Evolutionary conservation across 2,329 filamentous ascomycete species (phyloP).

Genomic region (Hymenoscyphus albidus): DNA sequence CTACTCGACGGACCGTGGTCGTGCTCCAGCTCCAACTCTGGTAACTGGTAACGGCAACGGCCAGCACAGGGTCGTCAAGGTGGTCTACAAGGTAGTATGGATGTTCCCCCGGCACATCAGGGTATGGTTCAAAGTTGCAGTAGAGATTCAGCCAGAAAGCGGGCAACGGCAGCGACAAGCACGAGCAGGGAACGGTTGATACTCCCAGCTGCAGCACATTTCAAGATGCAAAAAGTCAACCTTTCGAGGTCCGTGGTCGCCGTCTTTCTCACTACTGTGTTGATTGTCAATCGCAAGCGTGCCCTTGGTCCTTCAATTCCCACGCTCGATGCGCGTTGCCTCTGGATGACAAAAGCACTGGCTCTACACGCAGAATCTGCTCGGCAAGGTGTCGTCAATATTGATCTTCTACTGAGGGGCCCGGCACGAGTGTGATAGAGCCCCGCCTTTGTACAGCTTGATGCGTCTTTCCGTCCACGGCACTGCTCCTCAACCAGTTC

Average conservation of each 20-base stretch:
- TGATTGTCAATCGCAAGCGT: not conserved
- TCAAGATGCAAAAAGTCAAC: not conserved
- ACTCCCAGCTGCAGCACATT: not conserved
- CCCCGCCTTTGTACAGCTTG: conserved; percentile 10
- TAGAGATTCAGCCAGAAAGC: conserved; percentile 17
- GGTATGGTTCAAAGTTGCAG: conserved; percentile 10
- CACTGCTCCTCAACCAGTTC: not conserved
- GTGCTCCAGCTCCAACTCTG: not conserved
- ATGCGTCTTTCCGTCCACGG: conserved; percentile 7
- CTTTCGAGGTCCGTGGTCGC: not conserved
- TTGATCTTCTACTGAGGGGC: not conserved
- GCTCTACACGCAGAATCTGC: not conserved
- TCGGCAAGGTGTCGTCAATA: not conserved
- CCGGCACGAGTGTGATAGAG: conserved; percentile 8
- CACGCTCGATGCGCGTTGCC: not conserved
- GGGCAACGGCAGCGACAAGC: conserved; percentile 2
- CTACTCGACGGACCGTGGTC: not conserved
- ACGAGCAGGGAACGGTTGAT: not conserved
- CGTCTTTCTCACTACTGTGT: not conserved
- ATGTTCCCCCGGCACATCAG: conserved; percentile 7
- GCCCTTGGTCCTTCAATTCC: not conserved
- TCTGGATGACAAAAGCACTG: not conserved
- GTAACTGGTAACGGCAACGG: conserved; percentile 1
- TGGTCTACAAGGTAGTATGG: conserved; percentile 5
- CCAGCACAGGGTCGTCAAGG: not conserved